Conservation (phyloP, 2,329 filamentous ascomycete genomes). For the Alternaria arborescens region DNA sequence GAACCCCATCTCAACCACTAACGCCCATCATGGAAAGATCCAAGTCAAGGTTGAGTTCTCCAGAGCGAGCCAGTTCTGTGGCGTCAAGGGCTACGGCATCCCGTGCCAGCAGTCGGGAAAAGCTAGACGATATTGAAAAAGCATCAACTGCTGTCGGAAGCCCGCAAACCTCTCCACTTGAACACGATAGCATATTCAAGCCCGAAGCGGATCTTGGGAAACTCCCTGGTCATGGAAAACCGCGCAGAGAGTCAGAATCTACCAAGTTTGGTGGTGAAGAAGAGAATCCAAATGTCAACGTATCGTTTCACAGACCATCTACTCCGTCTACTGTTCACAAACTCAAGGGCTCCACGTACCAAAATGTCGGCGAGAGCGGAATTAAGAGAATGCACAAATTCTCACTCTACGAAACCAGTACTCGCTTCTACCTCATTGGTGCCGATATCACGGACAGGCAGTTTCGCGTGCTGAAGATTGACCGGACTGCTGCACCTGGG, state of each 20-base stretch:
- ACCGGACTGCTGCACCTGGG: slow-evolving; percentile 80
- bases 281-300: slow-evolving; percentile 51
- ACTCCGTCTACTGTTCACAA: slow-evolving; percentile 52
- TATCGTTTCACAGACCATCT: slow-evolving; percentile 51
- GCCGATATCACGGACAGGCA: slow-evolving; percentile 87
- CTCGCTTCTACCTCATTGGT: slow-evolving; percentile 92
- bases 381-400: slow-evolving; percentile 84
- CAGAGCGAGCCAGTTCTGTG: slow-evolving; percentile 38
- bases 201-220: slow-evolving; percentile 46
- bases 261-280: slow-evolving; percentile 53
- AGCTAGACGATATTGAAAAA: slow-evolving; percentile 37
- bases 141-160: slow-evolving; percentile 38
- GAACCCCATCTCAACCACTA: slow-evolving; percentile 2
- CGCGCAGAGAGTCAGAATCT: slow-evolving; percentile 41
- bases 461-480: slow-evolving; percentile 93
- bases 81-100: slow-evolving; percentile 34
- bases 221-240: slow-evolving; percentile 33
- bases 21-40: slow-evolving; percentile 32
- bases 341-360: slow-evolving; percentile 50
- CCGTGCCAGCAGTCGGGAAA: slow-evolving; percentile 39
- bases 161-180: slow-evolving; percentile 34
- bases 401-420: slow-evolving; percentile 95
- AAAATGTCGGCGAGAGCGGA: slow-evolving; percentile 55
- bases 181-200: slow-evolving; percentile 35
- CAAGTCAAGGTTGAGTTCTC: slow-evolving; percentile 29